Evolutionary conservation across 805 yeast species (phyloP), one percentile per base, ranked within the genome.

Genomic region (Wickerhamomyces rabaulensis): DNA sequence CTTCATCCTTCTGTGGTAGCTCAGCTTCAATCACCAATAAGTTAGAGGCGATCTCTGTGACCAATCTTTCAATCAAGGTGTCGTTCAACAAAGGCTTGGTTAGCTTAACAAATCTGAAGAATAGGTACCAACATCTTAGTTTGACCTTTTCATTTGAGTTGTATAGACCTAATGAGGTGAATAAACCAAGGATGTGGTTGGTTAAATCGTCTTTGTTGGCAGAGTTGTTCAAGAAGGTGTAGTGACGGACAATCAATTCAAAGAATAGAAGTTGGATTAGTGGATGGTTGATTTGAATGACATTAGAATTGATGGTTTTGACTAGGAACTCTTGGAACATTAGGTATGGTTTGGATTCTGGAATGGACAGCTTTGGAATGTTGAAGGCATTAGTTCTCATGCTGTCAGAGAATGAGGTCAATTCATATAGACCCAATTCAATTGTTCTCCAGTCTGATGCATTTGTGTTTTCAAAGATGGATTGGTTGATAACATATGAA

Each of bases 121-220:
- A 88, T 52, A 91, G 70, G 63, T 88, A 92, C 97, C 98, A 94
- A 38, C 95, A 76, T 63, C 97, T 81, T 46, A 80, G 73, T 57
- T 90, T 81, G 4, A 91, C 97, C 51, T 80, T 84, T 48, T 77
- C 84, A 53, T 76, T 73, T 6, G 74, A 71, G 66, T 84, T 88
- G 64, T 88, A 90, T 51, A 92, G 77, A 15, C 97, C 98, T 55
- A 83, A 75, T 16, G 94, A 80, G 40, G 89, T 79, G 61, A 94
- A 92, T 20, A 87, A 76, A 55, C 87, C 86, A 48, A 92, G 70
- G 17, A 89, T 79, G 49, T 82, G 76, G 50, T 76, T 63, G 10
- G 87, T 70, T 37, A 86, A 69, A 25, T 74, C 78, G 41, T 71
- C 66, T 52, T 76, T 78, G 62, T 69, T 66, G 42, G 59, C 62